Conservation (phyloP, 768 basidiomycete species). For the Kondoa malvinella region DNA sequence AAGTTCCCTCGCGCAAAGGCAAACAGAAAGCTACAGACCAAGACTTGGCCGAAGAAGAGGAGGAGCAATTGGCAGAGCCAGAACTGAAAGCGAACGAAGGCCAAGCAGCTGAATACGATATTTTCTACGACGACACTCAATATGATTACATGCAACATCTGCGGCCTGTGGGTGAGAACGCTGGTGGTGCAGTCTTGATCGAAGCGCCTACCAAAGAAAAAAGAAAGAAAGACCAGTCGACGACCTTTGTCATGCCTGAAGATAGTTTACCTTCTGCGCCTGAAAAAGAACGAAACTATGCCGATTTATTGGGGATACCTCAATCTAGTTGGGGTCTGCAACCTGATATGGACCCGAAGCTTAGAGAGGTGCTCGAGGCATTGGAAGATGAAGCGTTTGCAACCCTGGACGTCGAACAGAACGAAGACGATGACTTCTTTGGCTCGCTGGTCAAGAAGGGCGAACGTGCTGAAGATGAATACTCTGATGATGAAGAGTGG, state of each 20-base stretch:
- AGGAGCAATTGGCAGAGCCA: not conserved
- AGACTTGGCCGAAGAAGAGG: slow-evolving; percentile 11
- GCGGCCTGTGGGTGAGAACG: slow-evolving; percentile 53
- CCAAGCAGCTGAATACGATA: slow-evolving; percentile 71
- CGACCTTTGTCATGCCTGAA: slow-evolving; percentile 36
- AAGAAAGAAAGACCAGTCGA: slow-evolving; percentile 36
- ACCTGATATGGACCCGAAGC: slow-evolving; percentile 89
- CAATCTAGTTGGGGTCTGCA: slow-evolving; percentile 50
- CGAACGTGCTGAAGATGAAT: slow-evolving; percentile 27
- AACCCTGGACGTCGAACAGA: slow-evolving; percentile 41
- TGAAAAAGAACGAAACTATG: slow-evolving; percentile 53
- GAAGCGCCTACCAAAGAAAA: slow-evolving; percentile 44
- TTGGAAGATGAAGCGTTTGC: slow-evolving; percentile 82
- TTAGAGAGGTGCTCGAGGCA: slow-evolving; percentile 80
- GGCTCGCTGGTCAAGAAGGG: slow-evolving; percentile 19
- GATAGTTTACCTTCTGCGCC: slow-evolving; percentile 33
- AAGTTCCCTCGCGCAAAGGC: slow-evolving; percentile 39
- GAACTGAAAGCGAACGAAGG: slow-evolving; percentile 34
- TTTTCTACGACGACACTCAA: slow-evolving; percentile 86
- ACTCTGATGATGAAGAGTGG: slow-evolving; percentile 36
- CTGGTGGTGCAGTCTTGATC: slow-evolving; percentile 61
- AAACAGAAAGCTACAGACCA: slow-evolving; percentile 33
- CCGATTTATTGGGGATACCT: slow-evolving; percentile 52
- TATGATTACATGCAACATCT: slow-evolving; percentile 99
- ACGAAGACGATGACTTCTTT: slow-evolving; percentile 48